Base-by-base conservation (phyloP, 108 stramenopile genomes). In the Aureococcus anophagefferens region DNA sequence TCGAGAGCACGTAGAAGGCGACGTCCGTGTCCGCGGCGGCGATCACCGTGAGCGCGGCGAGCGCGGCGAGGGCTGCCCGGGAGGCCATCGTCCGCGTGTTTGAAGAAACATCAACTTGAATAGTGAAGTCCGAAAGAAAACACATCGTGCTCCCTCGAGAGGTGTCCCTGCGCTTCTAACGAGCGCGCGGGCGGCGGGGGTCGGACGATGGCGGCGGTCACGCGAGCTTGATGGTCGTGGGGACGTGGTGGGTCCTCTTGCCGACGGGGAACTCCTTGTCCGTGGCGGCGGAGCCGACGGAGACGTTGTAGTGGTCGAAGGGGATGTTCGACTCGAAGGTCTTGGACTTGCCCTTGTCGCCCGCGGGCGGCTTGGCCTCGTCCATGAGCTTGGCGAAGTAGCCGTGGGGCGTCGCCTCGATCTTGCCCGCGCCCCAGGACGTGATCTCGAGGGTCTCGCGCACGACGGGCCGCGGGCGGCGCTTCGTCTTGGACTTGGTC, bases 321-420 rank as follows among this genome's bases (percentile, higher is more conserved):
- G 45, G 45, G 36, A 79, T 69, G 28, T 65, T 46, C 5, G 46
- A 62, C 36, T 67, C 67, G 7, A 33, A 35, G 11, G 70, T 71
- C 30, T 75, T 75, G 28, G 46, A 35, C 25, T 21, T 36, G 30
- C 30, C 33, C 28, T 36, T 32, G 25, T 37, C 37, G 17, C 16
- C 9, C 15, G 32, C 32, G 15, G 64, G 32, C 11, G 0, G 18
- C 30, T 5, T 13, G 1, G 29, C 5, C 30, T 63, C 44, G 59
- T 33, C 66, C 77, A 81, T 81, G 66, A 81, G 74, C 71, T 72
- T 75, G 3, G 77, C 76, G 65, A 81, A 81, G 72, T 44, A 77
- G 14, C 81, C 81, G 71, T 81, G 77, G 28, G 81, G 81, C 30
- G 81, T 81, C 4, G 70, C 70, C 35, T 81, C 81, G 72, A 81